phyloP scores from a whole-genome alignment of 2,329 filamentous ascomycete species.

The Neofusicoccum sp. region DNA sequence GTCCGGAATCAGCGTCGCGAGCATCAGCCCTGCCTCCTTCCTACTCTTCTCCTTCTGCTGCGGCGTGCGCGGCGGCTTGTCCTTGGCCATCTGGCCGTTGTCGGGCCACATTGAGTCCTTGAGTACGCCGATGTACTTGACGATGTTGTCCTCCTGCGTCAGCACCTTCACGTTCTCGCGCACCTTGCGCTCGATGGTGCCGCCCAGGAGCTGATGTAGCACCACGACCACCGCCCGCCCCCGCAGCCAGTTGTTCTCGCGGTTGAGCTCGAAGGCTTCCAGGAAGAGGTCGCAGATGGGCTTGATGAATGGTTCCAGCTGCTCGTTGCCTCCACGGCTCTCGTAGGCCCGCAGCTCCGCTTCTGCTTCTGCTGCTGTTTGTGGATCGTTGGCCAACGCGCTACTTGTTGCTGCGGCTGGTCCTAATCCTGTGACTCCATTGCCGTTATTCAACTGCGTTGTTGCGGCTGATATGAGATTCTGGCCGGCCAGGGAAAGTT shows the following conservation, averaged over 20 bases:
- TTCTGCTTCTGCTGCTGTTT: conserved; percentile 72
- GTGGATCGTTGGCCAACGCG: conserved; percentile 47
- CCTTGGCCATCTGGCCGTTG: not conserved
- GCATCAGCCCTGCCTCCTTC: conserved; percentile 82
- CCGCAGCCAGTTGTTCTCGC: conserved; percentile 94
- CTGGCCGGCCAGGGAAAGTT: conserved; percentile 87
- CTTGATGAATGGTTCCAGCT: conserved; percentile 93
- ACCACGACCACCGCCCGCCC: conserved; percentile 95
- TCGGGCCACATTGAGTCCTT: conserved; percentile 78
- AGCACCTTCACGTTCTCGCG: conserved; percentile 76
- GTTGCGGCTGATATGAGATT: conserved; percentile 77
- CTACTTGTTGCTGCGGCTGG: conserved; percentile 44
- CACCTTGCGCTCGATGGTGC: conserved; percentile 93
- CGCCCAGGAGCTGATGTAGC: conserved; percentile 89
- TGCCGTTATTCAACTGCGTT: conserved; percentile 46
- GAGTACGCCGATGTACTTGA: conserved; percentile 72
- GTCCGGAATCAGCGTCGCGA: conserved; percentile 87
- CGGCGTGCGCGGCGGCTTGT: conserved; percentile 54
- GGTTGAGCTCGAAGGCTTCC: conserved; percentile 90
- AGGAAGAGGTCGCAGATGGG: conserved; percentile 97
- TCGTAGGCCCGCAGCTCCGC: conserved; percentile 93
- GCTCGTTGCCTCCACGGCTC: conserved; percentile 55
- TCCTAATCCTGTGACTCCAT: conserved; percentile 11
- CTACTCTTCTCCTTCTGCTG: conserved; percentile 76
- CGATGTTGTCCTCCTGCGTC: conserved; percentile 73